Conservation (phyloP, 805 yeast genomes). For the Ogataea naganishii region DNA sequence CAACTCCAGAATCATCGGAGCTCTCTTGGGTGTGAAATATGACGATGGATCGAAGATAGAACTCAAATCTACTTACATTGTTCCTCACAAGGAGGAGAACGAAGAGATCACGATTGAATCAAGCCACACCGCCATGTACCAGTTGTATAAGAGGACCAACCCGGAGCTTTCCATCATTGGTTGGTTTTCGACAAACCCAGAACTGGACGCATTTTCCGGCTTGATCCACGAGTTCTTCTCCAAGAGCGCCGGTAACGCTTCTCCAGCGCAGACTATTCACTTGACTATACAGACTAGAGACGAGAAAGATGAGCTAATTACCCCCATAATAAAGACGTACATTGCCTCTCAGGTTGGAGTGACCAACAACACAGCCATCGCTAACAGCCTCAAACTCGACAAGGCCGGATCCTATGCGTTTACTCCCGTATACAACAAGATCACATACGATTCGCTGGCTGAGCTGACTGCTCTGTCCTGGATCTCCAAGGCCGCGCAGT, state of each 20-base stretch:
- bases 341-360: constrained; percentile 68
- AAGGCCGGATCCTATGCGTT: constrained; percentile 49
- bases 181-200: constrained; percentile 63
- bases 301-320: constrained; percentile 35
- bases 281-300: constrained; percentile 58
- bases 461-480: constrained; percentile 52
- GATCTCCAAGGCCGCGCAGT: constrained; percentile 29
- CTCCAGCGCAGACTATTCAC: constrained; percentile 72
- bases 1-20: constrained; percentile 66
- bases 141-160: constrained; percentile 65
- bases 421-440: constrained; percentile 64
- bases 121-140: constrained; percentile 62
- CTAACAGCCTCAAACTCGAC: constrained; percentile 27
- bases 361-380: constrained; percentile 30
- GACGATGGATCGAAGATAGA: constrained; percentile 76
- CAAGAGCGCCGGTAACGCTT: constrained; percentile 59
- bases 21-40: constrained; percentile 71
- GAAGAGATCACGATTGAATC: constrained; percentile 74
- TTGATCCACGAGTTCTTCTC: constrained; percentile 75
- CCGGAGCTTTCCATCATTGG: constrained; percentile 76
- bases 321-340: constrained; percentile 59
- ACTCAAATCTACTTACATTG: constrained; percentile 68
- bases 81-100: constrained; percentile 68
- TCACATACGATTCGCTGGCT: constrained; percentile 41
- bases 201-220: constrained; percentile 63